Evolutionary conservation across 805 yeast genomes (phyloP).

Genomic region (Lachancea meyersii): DNA sequence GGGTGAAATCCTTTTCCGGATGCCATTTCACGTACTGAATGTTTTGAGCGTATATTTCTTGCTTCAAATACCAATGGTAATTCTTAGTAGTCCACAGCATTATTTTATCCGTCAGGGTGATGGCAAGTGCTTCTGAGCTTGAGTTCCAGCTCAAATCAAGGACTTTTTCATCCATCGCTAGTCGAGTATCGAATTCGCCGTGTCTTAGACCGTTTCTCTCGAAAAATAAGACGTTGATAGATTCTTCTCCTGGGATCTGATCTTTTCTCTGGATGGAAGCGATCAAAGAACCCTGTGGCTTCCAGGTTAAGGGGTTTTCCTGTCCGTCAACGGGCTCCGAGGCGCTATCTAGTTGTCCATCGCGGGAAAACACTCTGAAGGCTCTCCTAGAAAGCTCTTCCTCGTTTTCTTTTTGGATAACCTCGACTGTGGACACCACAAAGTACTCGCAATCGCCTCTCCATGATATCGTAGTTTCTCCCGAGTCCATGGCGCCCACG

Average conservation of each 20-base stretch:
- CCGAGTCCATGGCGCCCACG: conserved; percentile 49
- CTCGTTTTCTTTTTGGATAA: conserved; percentile 29
- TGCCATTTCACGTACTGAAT: conserved; percentile 63
- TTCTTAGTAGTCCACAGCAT: conserved; percentile 89
- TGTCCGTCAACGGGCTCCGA: conserved; percentile 85
- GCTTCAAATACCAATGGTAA: conserved; percentile 93
- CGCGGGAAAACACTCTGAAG: conserved; percentile 73
- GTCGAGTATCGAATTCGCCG: conserved; percentile 70
- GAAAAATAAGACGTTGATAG: conserved; percentile 59
- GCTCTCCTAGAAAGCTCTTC: conserved; percentile 54
- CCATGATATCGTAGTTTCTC: conserved; percentile 63
- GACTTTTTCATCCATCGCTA: conserved; percentile 47
- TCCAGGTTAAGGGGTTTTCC: conserved; percentile 74
- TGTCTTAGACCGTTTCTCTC: conserved; percentile 92
- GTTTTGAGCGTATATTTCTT: conserved; percentile 45
- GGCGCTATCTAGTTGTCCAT: conserved; percentile 71
- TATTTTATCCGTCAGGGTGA: conserved; percentile 55
- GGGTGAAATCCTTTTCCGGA: conserved; percentile 76
- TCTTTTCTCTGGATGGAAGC: conserved; percentile 69
- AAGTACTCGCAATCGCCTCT: conserved; percentile 91
- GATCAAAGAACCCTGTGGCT: conserved; percentile 82
- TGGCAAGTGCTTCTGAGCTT: conserved; percentile 70
- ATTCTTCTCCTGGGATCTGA: conserved; percentile 32
- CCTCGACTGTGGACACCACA: conserved; percentile 59
- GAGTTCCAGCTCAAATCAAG: conserved; percentile 67